These are phyloP conservation scores for Aspergillus spinulosporus DNA, from an alignment of 2,329 filamentous ascomycete genomes.

Conservation along the genomic window DNA sequence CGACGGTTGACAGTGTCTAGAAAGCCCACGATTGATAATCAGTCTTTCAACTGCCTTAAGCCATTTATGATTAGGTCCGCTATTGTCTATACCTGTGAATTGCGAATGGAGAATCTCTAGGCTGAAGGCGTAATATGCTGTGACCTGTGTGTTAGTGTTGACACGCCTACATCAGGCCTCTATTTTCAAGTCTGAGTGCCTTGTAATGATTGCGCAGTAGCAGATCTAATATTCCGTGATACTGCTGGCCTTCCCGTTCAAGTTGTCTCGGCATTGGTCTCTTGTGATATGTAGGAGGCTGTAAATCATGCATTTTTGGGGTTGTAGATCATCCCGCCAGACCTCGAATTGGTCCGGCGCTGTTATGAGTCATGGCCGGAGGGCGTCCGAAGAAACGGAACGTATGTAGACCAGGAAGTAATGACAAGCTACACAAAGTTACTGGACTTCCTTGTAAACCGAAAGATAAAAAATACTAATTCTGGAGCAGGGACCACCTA, in stretches of 20 bases:
- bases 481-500: not conserved
- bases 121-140: not conserved
- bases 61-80: not conserved
- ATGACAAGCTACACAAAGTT: not conserved
- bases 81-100: not conserved
- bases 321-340: not conserved
- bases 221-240: no score
- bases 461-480: not conserved
- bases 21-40: constrained; percentile 22
- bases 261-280: not conserved
- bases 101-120: not conserved
- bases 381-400: not conserved
- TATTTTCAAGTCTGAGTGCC: not conserved
- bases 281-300: not conserved
- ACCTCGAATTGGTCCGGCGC: not conserved
- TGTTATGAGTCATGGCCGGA: not conserved
- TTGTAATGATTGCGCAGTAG: not conserved
- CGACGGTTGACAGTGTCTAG: constrained; percentile 7
- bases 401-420: not conserved
- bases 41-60: not conserved
- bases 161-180: not conserved
- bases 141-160: not conserved
- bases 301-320: not conserved
- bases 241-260: no score
- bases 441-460: not conserved